Conservation (phyloP, 768 basidiomycete species). For the Pleurotus giganteus region DNA sequence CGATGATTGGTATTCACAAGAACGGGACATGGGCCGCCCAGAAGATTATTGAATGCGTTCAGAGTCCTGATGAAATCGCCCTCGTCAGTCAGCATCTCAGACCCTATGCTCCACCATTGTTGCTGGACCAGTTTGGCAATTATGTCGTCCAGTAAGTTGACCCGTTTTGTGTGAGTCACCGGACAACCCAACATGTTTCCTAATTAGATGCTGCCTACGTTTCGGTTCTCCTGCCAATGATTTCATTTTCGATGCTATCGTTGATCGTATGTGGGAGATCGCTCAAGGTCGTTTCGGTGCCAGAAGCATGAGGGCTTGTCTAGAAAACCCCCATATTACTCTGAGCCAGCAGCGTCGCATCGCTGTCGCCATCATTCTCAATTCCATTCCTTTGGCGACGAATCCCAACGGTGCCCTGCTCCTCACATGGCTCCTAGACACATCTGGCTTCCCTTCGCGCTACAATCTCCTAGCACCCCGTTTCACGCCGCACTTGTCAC, state of each 20-base stretch:
- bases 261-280: slow-evolving; percentile 97
- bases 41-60: slow-evolving; percentile 96
- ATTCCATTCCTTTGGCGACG: slow-evolving; percentile 96
- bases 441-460: slow-evolving; percentile 91
- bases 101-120: slow-evolving; percentile 89
- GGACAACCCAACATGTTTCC: background rate
- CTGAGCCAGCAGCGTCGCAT: slow-evolving; percentile 92
- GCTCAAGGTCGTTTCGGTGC: slow-evolving; percentile 98
- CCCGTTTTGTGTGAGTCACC: background rate
- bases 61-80: slow-evolving; percentile 80
- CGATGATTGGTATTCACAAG: slow-evolving; percentile 98
- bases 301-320: slow-evolving; percentile 94
- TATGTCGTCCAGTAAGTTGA: slow-evolving; percentile 87
- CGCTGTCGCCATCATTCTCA: slow-evolving; percentile 90
- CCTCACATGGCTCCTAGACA: slow-evolving; percentile 95
- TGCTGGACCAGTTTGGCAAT: slow-evolving; percentile 92
- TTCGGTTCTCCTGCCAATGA: slow-evolving; percentile 90
- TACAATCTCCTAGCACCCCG: slow-evolving; percentile 93
- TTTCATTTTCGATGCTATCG: slow-evolving; percentile 97
- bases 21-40: slow-evolving; percentile 99
- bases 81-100: slow-evolving; percentile 84
- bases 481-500: slow-evolving; percentile 94
- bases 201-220: slow-evolving; percentile 75
- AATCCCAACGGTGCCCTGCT: slow-evolving; percentile 97
- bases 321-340: slow-evolving; percentile 87